Percentiles rank a stretch among this genome's conserved stretches.
phyloP scores from a whole-genome alignment of 495 filamentous ascomycete species.

The Trichoderma virens region DNA sequence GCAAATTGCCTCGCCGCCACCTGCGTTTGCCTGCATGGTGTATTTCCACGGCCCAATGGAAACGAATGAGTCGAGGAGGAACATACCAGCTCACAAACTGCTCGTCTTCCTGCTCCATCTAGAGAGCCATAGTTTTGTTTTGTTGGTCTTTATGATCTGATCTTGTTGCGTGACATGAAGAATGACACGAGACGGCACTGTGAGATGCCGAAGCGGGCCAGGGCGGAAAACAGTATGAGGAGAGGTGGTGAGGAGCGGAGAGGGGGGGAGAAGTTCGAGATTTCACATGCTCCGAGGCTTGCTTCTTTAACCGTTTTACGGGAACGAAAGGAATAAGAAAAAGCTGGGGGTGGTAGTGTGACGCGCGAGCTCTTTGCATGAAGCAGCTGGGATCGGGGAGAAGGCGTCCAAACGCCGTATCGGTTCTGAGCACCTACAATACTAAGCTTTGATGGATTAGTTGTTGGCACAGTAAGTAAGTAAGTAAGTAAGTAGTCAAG shows the following conservation, averaged over 20 bases:
- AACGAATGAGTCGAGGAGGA: background rate
- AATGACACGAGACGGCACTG: background rate
- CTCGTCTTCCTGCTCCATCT: background rate
- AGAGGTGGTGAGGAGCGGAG: background rate
- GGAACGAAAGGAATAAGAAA: background rate
- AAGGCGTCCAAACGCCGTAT: too few species aligned
- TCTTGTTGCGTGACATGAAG: background rate
- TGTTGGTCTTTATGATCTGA: background rate
- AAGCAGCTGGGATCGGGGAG: too few species aligned
- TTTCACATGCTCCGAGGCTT: background rate
- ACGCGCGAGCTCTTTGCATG: background rate
- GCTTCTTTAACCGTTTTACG: background rate
- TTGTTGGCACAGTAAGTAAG: too few species aligned
- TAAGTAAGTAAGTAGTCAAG: too few species aligned
- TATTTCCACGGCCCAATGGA: background rate
- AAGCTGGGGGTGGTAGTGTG: too few species aligned
- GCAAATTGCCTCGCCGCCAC: background rate
- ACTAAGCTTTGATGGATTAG: too few species aligned
- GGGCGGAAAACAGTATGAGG: background rate
- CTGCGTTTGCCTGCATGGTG: background rate
- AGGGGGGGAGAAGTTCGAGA: background rate
- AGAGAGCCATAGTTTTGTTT: background rate
- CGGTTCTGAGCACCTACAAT: too few species aligned
- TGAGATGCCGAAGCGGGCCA: background rate
- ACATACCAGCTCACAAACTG: background rate